phyloP scores from a whole-genome alignment of 83 land plant genomes.

The Picea abies region DNA sequence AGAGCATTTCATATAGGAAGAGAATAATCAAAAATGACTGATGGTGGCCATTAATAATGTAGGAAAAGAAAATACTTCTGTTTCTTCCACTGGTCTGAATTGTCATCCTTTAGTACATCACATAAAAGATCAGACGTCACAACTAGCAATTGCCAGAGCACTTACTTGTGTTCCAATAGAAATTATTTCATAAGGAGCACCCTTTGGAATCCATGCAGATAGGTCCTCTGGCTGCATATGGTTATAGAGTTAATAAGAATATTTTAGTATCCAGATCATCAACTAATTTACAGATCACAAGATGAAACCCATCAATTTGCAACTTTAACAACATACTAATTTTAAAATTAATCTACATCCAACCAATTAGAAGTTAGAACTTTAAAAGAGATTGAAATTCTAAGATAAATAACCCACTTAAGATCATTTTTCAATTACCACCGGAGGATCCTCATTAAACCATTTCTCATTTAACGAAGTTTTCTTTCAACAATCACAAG shows the following conservation, averaged over 20 bases:
- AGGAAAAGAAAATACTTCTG: background rate
- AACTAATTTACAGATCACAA: background rate
- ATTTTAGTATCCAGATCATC: background rate
- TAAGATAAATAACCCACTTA: background rate
- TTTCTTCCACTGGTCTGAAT: background rate
- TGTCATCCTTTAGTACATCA: too few species aligned
- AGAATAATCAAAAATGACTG: background rate
- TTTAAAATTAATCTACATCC: background rate
- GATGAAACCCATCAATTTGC: background rate
- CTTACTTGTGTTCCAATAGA: too few species aligned
- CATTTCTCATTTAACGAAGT: too few species aligned
- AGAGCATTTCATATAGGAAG: background rate
- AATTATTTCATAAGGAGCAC: slow-evolving; percentile 28
- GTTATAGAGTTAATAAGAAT: background rate
- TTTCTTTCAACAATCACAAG: background rate
- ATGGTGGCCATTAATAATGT: background rate
- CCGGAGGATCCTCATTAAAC: too few species aligned
- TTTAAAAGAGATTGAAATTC: background rate
- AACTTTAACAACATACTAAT: background rate
- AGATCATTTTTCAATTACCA: too few species aligned
- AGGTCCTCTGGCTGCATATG: slow-evolving; percentile 35
- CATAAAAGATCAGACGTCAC: too few species aligned
- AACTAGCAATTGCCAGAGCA: background rate
- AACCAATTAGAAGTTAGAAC: background rate
- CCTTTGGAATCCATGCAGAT: slow-evolving; percentile 47